Conservation (phyloP, 805 yeast genomes). For the Saccharomycopsis javanensis region DNA sequence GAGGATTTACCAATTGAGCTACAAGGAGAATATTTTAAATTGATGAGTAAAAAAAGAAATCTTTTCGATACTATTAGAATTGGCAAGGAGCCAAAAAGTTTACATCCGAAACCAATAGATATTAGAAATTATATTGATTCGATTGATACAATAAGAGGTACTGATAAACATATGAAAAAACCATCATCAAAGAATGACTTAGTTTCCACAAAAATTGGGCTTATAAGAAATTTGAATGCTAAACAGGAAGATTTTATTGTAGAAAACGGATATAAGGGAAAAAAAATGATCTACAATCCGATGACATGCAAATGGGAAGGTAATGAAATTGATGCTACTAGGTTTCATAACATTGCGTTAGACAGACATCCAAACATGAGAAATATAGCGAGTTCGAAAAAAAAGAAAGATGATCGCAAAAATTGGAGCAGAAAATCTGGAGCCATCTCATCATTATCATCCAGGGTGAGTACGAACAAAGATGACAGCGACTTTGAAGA, state of each 20-base stretch:
- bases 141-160: not conserved
- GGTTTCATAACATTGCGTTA: constrained; percentile 11
- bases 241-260: constrained; percentile 9
- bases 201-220: constrained; percentile 5
- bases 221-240: constrained; percentile 13
- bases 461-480: constrained; percentile 4
- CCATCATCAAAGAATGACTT: not conserved
- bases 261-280: constrained; percentile 15
- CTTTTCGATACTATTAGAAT: not conserved
- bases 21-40: not conserved
- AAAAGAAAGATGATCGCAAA: not conserved
- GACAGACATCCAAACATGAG: constrained; percentile 13
- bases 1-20: constrained; percentile 2
- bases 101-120: not conserved
- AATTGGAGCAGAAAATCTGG: not conserved
- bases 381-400: constrained; percentile 1
- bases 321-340: constrained; percentile 15
- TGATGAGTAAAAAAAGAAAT: not conserved
- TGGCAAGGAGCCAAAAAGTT: not conserved
- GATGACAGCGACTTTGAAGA: constrained; percentile 17
- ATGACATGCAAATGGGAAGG: constrained; percentile 18
- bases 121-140: not conserved
- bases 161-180: not conserved
- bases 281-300: constrained; percentile 18
- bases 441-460: not conserved